Percentiles rank a stretch among this genome's conserved stretches.
These are phyloP conservation scores for Acorus calamus DNA, from an alignment of 106 monocot species.

Conservation along the genomic window DNA sequence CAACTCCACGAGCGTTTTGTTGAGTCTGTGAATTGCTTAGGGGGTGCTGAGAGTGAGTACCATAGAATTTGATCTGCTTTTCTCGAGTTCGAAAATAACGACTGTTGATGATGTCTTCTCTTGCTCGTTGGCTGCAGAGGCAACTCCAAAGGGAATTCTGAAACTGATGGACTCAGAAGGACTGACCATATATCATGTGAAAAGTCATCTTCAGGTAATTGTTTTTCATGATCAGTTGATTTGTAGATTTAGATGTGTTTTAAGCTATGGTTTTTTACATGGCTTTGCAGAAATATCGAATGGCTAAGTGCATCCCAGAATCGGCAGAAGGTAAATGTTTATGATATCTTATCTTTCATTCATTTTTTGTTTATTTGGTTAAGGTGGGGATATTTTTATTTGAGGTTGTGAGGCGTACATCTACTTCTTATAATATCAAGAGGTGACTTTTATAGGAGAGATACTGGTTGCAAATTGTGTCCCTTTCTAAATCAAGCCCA, in stretches of 20 bases:
- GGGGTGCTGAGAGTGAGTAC: constrained; percentile 32
- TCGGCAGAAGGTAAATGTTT: constrained; percentile 34
- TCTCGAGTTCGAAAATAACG: background rate
- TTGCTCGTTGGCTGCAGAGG: constrained; percentile 25
- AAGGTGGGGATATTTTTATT: too few relatives aligned
- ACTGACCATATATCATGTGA: constrained; percentile 58
- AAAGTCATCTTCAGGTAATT: constrained; percentile 69
- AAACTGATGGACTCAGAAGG: constrained; percentile 48
- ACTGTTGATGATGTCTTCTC: background rate
- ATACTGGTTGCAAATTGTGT: too few relatives aligned
- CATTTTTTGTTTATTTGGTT: background rate
- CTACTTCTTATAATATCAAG: too few relatives aligned
- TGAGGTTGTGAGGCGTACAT: too few relatives aligned
- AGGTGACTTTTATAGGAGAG: too few relatives aligned
- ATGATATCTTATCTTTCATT: constrained; percentile 1
- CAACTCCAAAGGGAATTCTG: constrained; percentile 61
- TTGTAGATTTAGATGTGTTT: background rate
- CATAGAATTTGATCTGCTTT: background rate
- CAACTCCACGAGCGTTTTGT: constrained; percentile 25
- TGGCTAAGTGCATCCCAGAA: constrained; percentile 37
- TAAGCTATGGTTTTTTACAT: background rate
- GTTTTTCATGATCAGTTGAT: background rate
- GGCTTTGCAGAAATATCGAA: constrained; percentile 47
- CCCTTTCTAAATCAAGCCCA: too few relatives aligned
- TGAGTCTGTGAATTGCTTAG: constrained; percentile 17